phyloP scores from a whole-genome alignment of 139 green algal genomes.

The Pleodorina starrii region DNA sequence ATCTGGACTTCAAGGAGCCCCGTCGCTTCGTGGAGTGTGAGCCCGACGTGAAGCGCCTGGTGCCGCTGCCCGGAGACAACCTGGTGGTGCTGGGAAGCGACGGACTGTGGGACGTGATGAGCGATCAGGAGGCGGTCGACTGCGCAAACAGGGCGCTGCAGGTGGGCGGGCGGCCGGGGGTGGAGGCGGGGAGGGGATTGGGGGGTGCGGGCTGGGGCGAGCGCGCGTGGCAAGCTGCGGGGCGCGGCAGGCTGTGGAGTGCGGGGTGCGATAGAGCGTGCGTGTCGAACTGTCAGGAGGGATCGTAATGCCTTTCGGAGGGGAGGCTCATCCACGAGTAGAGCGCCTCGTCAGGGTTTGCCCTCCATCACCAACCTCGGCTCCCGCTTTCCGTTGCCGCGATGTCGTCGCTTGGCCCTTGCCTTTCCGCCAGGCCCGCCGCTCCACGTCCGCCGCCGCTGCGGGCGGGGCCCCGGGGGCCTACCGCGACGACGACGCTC shows the following conservation, averaged over 20 bases:
- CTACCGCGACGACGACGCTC: conserved; percentile 52
- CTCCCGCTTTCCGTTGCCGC: background rate
- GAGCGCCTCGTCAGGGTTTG: too few species aligned
- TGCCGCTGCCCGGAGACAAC: conserved; percentile 38
- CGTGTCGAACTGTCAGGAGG: too few species aligned
- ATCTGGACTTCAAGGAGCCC: conserved; percentile 87
- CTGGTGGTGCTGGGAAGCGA: conserved; percentile 53
- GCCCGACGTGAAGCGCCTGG: conserved; percentile 68
- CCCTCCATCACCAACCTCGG: too few species aligned
- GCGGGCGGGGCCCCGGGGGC: background rate
- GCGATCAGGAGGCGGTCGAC: conserved; percentile 69
- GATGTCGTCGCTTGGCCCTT: background rate
- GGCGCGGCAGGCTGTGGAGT: too few species aligned
- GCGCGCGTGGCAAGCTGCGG: too few species aligned
- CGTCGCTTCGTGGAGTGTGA: conserved; percentile 65
- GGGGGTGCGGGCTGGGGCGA: too few species aligned
- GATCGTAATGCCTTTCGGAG: too few species aligned
- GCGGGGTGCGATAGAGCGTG: too few species aligned
- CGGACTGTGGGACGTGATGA: conserved; percentile 74
- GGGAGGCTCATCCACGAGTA: too few species aligned
- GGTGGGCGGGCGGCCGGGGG: too few species aligned
- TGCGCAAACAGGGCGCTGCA: conserved; percentile 46
- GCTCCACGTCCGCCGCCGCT: background rate
- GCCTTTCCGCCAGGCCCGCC: conserved; percentile 5
- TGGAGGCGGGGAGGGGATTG: too few species aligned